Base-by-base conservation (phyloP, 73 alveolate genomes). In the Uronychia binucleata region DNA sequence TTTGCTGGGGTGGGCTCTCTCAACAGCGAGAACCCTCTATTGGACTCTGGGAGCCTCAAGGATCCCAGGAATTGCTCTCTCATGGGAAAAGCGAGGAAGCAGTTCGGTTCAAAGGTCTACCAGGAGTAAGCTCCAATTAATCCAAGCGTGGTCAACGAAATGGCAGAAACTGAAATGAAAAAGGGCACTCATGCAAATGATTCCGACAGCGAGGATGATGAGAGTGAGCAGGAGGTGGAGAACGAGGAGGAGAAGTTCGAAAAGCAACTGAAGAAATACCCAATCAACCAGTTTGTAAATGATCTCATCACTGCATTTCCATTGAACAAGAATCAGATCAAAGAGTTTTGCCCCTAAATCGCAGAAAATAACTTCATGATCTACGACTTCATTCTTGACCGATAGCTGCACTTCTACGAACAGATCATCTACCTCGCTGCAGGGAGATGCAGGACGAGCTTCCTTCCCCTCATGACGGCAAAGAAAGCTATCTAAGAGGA, bases 401-500 rank as follows among this genome's bases (percentile, higher is more conserved):
- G 29, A 28, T 8, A 75, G 1, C 28, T 75, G 1, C 81, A 75
- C 30, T 28, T 75, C 58, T 30, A 26, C 1, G 81, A 75, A 27
- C 58, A 75, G 28, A 5, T 75, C 59, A 75, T 75, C 81, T 75
- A 28, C 29, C 81, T 75, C 8, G 81, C 81, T 28, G 58, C 59
- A 28, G 81, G 81, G 27, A 75, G 81, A 30, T 75, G 81, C 32
- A 75, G 32, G 27, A 75, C 81, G 5, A 28, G 59, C 5, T 75
- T 75, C 58, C 59, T 75, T 26, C 28, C 32, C 5, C 58, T 75
- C 8, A 1, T 75, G 27, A 28, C 59, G 5, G 32, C 30, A 8
- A 13, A 75, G 32, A 32, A 75, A 28, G 26, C 58, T 75, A 5
- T 75, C 1, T 5, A 75, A 5, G 81, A 26, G 5, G 58, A 75